Conservation (phyloP, 345 rosid genomes). For the Corchorus olitorius region DNA sequence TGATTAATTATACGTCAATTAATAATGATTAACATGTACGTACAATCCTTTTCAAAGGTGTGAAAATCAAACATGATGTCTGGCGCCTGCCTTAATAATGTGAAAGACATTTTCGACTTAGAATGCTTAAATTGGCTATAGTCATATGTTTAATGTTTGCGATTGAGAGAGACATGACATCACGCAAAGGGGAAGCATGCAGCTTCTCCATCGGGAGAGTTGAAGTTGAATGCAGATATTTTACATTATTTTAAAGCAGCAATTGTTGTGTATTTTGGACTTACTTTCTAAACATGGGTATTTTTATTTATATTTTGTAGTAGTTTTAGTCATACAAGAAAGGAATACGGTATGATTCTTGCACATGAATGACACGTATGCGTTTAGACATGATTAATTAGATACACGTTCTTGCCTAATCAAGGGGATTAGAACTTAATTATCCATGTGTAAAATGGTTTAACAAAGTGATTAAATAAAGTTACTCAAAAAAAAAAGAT, state of each 20-base stretch:
- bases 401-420: background rate
- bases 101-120: background rate
- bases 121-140: background rate
- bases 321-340: background rate
- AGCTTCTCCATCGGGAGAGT: background rate
- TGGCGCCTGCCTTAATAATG: too few relatives aligned
- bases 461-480: background rate
- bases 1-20: too few relatives aligned
- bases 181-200: background rate
- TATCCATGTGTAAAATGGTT: background rate
- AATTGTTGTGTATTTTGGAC: background rate
- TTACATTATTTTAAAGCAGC: background rate
- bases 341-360: background rate
- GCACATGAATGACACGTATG: background rate
- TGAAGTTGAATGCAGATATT: background rate
- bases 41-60: background rate
- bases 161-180: background rate
- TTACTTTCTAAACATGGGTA: conserved; percentile 4
- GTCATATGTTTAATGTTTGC: background rate
- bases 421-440: background rate
- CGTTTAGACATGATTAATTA: background rate
- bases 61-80: background rate
- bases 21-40: too few relatives aligned
- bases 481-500: too few relatives aligned
- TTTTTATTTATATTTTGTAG: conserved; percentile 1